Evolutionary conservation across 2,329 filamentous ascomycete genomes (phyloP).

Genomic region (Mollisia scopiformis): DNA sequence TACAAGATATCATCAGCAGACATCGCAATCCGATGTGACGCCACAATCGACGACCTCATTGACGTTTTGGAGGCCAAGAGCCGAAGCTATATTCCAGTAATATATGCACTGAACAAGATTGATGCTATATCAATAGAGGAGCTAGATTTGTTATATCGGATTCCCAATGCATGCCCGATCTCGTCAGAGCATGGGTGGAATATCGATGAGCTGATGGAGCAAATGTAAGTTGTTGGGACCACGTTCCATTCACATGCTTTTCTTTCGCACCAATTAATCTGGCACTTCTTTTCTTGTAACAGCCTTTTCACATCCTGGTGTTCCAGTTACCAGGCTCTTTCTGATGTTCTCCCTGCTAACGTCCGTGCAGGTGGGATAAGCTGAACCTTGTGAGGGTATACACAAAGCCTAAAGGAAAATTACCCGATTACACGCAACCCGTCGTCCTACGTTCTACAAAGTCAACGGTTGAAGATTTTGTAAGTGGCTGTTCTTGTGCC

Average conservation of each 20-base stretch:
- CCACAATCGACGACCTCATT: slow-evolving; percentile 95
- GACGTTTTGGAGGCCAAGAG: slow-evolving; percentile 94
- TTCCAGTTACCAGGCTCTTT: slow-evolving; percentile 4
- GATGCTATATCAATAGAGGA: slow-evolving; percentile 98
- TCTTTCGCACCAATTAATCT: neutral
- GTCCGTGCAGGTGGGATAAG: slow-evolving; percentile 76
- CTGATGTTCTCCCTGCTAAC: slow-evolving; percentile 21
- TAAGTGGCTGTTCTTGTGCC: slow-evolving; percentile 53
- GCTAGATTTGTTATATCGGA: slow-evolving; percentile 92
- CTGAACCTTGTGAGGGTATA: slow-evolving; percentile 90
- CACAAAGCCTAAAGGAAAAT: slow-evolving; percentile 95
- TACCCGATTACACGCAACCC: slow-evolving; percentile 89
- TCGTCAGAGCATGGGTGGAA: slow-evolving; percentile 99
- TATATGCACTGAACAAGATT: slow-evolving; percentile 99
- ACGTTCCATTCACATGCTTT: neutral
- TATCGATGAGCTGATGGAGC: slow-evolving; percentile 92
- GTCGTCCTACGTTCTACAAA: slow-evolving; percentile 83
- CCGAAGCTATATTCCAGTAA: slow-evolving; percentile 96
- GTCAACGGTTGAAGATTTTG: slow-evolving; percentile 96
- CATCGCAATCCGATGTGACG: slow-evolving; percentile 96
- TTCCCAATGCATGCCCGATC: slow-evolving; percentile 95
- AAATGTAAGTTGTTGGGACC: slow-evolving; percentile 64
- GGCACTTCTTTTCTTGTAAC: neutral
- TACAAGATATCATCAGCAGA: slow-evolving; percentile 97
- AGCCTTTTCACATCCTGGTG: slow-evolving; percentile 7